phyloP scores from a whole-genome alignment of 2,329 filamentous ascomycete species.

The Albifimbria verrucaria region DNA sequence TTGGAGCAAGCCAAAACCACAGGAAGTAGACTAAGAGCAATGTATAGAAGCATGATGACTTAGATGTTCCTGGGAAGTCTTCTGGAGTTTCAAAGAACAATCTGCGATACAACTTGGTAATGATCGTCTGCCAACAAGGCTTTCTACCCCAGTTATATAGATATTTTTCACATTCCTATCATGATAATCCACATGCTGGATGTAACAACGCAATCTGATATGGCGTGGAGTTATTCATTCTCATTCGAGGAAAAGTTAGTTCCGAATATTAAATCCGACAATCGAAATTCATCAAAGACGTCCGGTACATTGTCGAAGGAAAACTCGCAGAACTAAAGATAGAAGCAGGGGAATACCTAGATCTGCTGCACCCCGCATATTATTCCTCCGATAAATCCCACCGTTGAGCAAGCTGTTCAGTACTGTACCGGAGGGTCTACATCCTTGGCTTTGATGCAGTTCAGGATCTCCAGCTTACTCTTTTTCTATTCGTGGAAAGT shows the following conservation, averaged over 20 bases:
- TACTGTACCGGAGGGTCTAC: not conserved
- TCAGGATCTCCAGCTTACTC: not conserved
- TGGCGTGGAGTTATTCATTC: not conserved
- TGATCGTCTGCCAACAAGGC: not conserved
- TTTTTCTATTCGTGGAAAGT: not conserved
- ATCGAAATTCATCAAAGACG: not conserved
- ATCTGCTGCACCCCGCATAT: not conserved
- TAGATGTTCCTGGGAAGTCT: too few relatives aligned
- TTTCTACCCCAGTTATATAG: not conserved
- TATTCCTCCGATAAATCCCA: not conserved
- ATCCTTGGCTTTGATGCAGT: not conserved
- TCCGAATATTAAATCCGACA: not conserved
- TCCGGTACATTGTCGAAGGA: not conserved
- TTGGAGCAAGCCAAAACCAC: conserved; percentile 23
- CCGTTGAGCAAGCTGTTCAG: too few relatives aligned
- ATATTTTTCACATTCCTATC: not conserved
- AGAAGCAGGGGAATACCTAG: not conserved
- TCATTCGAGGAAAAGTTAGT: not conserved
- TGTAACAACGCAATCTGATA: not conserved
- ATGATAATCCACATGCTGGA: not conserved
- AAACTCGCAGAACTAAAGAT: not conserved
- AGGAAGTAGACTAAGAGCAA: not conserved
- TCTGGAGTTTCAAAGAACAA: not conserved
- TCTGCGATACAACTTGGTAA: not conserved
- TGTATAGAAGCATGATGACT: not conserved